Evolutionary conservation across 208 protist species (phyloP).

Genomic region (Borovskyia barvae): DNA sequence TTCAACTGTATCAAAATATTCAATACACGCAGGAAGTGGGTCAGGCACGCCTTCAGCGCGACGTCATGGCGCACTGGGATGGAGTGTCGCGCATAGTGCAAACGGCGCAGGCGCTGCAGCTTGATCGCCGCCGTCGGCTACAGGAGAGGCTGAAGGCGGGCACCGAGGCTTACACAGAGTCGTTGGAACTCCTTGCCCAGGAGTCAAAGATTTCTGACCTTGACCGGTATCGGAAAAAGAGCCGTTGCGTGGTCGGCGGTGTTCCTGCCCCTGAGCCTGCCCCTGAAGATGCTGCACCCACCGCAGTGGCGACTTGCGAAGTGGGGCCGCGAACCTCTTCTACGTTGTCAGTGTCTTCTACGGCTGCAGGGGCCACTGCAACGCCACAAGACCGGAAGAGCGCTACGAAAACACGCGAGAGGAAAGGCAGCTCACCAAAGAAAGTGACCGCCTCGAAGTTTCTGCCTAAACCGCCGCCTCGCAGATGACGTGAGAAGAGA

Average conservation of each 20-base stretch:
- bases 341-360: neutral
- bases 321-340: too few species aligned
- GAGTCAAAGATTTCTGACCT: slow-evolving; percentile 41
- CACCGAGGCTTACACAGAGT: slow-evolving; percentile 44
- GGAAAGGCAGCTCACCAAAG: too few species aligned
- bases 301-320: too few species aligned
- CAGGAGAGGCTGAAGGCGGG: slow-evolving; percentile 22
- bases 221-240: slow-evolving; percentile 42
- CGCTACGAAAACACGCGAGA: too few species aligned
- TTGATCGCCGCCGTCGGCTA: slow-evolving; percentile 43
- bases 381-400: too few species aligned
- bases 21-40: slow-evolving; percentile 45
- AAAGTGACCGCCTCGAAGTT: too few species aligned
- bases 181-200: slow-evolving; percentile 44
- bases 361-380: neutral
- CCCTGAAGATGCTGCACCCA: neutral
- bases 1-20: slow-evolving; percentile 46
- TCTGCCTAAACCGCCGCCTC: too few species aligned
- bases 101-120: slow-evolving; percentile 52
- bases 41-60: slow-evolving; percentile 36
- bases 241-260: neutral
- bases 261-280: neutral
- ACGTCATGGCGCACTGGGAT: slow-evolving; percentile 54
- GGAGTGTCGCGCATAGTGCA: slow-evolving; percentile 64
- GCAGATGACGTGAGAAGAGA: too few species aligned